Conservation (phyloP, 768 basidiomycete genomes). For the Suillus placidus region DNA sequence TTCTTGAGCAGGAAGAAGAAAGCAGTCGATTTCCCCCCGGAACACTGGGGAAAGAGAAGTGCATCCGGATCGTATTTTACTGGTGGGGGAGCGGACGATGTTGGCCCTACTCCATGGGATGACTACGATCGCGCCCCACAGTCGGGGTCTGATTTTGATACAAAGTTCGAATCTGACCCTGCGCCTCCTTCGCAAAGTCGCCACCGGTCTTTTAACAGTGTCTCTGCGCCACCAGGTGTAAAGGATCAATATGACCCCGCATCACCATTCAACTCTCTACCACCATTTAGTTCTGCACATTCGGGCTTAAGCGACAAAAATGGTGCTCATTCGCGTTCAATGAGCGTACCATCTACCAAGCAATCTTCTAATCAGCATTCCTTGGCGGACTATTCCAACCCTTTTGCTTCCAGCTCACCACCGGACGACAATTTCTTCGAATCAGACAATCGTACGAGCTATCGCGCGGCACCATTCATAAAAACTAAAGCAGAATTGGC, state of each 20-base stretch:
- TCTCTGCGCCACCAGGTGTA: slow-evolving; percentile 18
- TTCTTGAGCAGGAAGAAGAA: slow-evolving; percentile 49
- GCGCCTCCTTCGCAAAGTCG: slow-evolving; percentile 31
- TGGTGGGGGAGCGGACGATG: slow-evolving; percentile 19
- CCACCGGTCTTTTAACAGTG: slow-evolving; percentile 24
- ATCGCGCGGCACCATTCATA: slow-evolving; percentile 36
- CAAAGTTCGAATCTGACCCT: slow-evolving; percentile 50
- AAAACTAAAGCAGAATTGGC: slow-evolving; percentile 53
- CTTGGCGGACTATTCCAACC: slow-evolving; percentile 24
- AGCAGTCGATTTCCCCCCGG: slow-evolving; percentile 58
- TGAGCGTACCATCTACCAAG: slow-evolving; percentile 31
- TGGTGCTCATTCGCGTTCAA: slow-evolving; percentile 37
- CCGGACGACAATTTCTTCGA: slow-evolving; percentile 24
- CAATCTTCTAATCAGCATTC: slow-evolving; percentile 13
- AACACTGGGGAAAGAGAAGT: slow-evolving; percentile 57
- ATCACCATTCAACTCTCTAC: slow-evolving; percentile 38
- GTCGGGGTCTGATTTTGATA: slow-evolving; percentile 38
- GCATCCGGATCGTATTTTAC: slow-evolving; percentile 59
- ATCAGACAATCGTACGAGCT: slow-evolving; percentile 8
- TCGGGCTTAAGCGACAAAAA: slow-evolving; percentile 36
- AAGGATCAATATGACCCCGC: slow-evolving; percentile 36
- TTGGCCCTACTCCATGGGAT: slow-evolving; percentile 30
- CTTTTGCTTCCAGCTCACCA: slow-evolving; percentile 30
- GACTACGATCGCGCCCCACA: slow-evolving; percentile 21
- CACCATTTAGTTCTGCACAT: slow-evolving; percentile 36